Evolutionary conservation across 805 yeast genomes (phyloP).

Genomic region (Candida tallmaniae): DNA sequence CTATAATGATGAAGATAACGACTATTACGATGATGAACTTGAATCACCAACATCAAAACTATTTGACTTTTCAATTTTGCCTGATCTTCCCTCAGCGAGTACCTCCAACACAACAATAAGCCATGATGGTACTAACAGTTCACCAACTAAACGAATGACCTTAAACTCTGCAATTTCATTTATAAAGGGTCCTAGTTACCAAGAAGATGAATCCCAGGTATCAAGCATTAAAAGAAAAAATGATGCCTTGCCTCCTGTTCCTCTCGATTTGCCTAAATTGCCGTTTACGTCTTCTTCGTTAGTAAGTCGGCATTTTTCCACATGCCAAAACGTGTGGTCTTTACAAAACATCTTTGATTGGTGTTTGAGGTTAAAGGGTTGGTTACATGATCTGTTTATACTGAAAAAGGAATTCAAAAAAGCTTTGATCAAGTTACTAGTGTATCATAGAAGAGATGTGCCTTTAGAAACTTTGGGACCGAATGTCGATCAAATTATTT

Average conservation of each 20-base stretch:
- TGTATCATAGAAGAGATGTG: slow-evolving; percentile 45
- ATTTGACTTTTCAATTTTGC: slow-evolving; percentile 20
- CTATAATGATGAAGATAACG: slow-evolving; percentile 4
- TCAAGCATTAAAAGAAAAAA: slow-evolving; percentile 12
- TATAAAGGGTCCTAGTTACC: slow-evolving; percentile 24
- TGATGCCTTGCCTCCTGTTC: slow-evolving; percentile 39
- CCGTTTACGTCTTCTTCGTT: slow-evolving; percentile 53
- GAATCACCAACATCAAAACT: slow-evolving; percentile 10
- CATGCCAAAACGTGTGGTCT: slow-evolving; percentile 44
- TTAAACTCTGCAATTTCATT: slow-evolving; percentile 27
- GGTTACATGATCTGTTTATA: slow-evolving; percentile 52
- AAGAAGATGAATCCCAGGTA: slow-evolving; percentile 5
- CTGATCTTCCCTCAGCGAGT: slow-evolving; percentile 23
- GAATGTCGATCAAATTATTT: slow-evolving; percentile 46
- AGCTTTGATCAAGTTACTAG: slow-evolving; percentile 47
- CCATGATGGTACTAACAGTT: slow-evolving; percentile 6
- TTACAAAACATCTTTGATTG: slow-evolving; percentile 49
- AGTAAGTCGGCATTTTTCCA: slow-evolving; percentile 44
- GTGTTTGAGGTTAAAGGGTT: slow-evolving; percentile 47
- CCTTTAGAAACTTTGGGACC: slow-evolving; percentile 48
- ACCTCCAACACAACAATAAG: slow-evolving; percentile 4
- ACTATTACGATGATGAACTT: slow-evolving; percentile 4
- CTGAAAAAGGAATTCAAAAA: slow-evolving; percentile 49
- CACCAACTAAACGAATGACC: slow-evolving; percentile 16
- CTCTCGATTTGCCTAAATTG: slow-evolving; percentile 48